Evolutionary conservation across 371 early-diverging fungal genomes (phyloP).

Genomic region (Circinella minor): DNA sequence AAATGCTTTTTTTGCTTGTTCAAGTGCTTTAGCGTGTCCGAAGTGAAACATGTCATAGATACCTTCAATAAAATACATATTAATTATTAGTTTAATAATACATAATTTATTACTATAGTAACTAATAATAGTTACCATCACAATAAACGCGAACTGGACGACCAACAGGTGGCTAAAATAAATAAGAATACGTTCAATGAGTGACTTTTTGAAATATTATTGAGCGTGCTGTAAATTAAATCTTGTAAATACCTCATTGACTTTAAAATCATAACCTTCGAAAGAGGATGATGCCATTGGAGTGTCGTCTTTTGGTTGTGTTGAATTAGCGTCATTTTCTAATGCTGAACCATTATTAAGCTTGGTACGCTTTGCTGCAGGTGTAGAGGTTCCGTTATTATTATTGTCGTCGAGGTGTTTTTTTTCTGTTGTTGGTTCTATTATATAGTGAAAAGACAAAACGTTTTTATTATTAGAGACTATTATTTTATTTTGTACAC

Average conservation of each 20-base stretch:
- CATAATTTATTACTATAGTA: too few species aligned
- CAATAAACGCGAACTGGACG: slow-evolving; percentile 88
- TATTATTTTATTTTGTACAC: too few species aligned
- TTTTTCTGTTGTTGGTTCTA: slow-evolving; percentile 1
- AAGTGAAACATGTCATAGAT: slow-evolving; percentile 97
- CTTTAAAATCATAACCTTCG: slow-evolving; percentile 26
- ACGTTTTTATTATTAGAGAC: too few species aligned
- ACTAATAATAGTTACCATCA: slow-evolving; percentile 58
- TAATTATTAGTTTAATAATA: not conserved
- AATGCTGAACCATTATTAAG: slow-evolving; percentile 17
- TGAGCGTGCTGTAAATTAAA: not conserved
- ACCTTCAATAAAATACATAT: slow-evolving; percentile 27
- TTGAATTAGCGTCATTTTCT: not conserved
- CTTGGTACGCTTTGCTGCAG: slow-evolving; percentile 14
- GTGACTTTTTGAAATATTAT: not conserved
- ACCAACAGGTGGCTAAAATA: slow-evolving; percentile 64
- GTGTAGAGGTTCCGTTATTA: slow-evolving; percentile 11
- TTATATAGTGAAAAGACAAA: too few species aligned
- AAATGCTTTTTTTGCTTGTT: slow-evolving; percentile 94
- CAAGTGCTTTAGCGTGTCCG: slow-evolving; percentile 91
- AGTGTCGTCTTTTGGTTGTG: slow-evolving; percentile 1
- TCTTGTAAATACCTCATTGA: slow-evolving; percentile 23
- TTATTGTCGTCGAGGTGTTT: not conserved
- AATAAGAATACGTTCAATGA: not conserved
- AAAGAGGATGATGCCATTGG: slow-evolving; percentile 12